phyloP scores from a whole-genome alignment of 352 stramenopile genomes.

The Elongisporangium undulatum region DNA sequence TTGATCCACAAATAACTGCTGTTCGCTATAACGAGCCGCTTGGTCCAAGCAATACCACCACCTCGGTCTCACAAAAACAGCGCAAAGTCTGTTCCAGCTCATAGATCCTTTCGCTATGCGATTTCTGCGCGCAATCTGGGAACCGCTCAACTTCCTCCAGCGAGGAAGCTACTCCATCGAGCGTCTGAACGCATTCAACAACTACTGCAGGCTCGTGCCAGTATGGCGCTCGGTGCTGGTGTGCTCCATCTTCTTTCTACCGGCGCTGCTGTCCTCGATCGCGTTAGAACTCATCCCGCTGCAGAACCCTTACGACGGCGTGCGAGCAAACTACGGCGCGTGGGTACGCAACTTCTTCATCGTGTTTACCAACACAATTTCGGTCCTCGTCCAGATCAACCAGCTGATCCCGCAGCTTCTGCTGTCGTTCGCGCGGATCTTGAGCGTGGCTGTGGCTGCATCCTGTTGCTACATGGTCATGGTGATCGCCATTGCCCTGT shows the following conservation, averaged over 20 bases:
- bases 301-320: slow-evolving; percentile 2
- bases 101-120: too few relatives aligned
- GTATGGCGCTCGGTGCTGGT: neutral
- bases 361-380: slow-evolving; percentile 5
- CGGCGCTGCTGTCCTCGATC: slow-evolving; percentile 7
- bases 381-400: slow-evolving; percentile 1
- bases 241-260: slow-evolving; percentile 4
- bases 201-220: slow-evolving; percentile 1
- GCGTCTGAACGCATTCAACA: slow-evolving; percentile 1
- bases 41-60: too few relatives aligned
- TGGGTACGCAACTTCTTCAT: slow-evolving; percentile 17
- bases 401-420: slow-evolving; percentile 6
- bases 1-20: too few relatives aligned
- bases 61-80: too few relatives aligned
- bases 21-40: too few relatives aligned
- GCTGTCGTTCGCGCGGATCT: slow-evolving; percentile 1
- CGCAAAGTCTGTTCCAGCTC: too few relatives aligned
- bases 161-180: slow-evolving; percentile 13
- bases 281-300: slow-evolving; percentile 26
- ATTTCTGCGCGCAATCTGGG: too few relatives aligned
- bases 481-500: slow-evolving; percentile 7
- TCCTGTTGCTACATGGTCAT: slow-evolving; percentile 8
- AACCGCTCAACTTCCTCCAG: neutral
- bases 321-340: slow-evolving; percentile 17
- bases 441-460: slow-evolving; percentile 9